phyloP scores from a whole-genome alignment of 495 filamentous ascomycete species.

The Neurospora sp. region DNA sequence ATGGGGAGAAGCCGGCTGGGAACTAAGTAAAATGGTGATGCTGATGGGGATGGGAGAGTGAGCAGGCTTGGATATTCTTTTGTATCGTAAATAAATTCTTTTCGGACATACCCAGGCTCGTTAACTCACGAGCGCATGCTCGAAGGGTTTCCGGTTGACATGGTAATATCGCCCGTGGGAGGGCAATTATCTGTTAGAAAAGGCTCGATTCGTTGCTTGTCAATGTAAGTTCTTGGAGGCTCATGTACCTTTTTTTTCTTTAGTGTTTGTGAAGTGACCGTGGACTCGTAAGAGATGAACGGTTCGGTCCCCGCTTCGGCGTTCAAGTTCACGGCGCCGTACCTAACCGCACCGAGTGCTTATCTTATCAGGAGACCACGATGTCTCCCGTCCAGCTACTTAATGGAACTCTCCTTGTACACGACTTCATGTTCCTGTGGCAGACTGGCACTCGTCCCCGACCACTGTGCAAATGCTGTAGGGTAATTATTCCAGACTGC shows the following conservation, averaged over 20 bases:
- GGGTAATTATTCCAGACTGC: too few species aligned
- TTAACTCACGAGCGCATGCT: background rate
- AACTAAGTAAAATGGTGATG: background rate
- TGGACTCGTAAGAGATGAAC: background rate
- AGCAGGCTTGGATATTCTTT: background rate
- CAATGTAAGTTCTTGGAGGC: background rate
- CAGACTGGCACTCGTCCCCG: too few species aligned
- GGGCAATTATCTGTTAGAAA: background rate
- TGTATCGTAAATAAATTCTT: background rate
- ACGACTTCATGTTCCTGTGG: too few species aligned
- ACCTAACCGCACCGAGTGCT: background rate
- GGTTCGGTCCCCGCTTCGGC: background rate
- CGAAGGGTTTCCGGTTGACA: background rate
- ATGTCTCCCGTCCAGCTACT: too few species aligned
- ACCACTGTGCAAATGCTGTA: too few species aligned
- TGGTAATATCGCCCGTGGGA: background rate
- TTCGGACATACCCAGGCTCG: background rate
- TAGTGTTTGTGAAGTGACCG: background rate
- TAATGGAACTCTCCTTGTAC: background rate
- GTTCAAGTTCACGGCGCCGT: background rate
- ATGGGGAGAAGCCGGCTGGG: slow-evolving; percentile 23
- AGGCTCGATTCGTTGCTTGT: background rate
- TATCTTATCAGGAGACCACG: background rate
- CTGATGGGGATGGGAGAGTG: background rate
- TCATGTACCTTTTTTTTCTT: background rate